Conservation (phyloP, 768 basidiomycete genomes). For the Tylopilus sp. region DNA sequence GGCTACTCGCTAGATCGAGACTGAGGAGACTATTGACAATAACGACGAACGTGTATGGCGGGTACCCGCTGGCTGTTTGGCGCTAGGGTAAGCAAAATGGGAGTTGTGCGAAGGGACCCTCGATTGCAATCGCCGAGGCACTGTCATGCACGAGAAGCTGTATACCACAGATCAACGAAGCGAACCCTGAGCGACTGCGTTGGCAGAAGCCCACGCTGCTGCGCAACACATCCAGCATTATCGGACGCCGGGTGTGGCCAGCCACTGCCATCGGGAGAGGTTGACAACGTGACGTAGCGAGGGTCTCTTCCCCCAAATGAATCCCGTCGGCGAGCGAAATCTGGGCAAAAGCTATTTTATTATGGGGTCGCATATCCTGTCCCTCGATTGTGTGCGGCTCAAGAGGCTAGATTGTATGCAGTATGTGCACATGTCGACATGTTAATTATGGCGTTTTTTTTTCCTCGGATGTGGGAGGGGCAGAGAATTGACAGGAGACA, state of each 20-base stretch:
- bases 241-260: slow-evolving; percentile 9
- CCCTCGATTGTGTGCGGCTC: slow-evolving; percentile 8
- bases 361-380: slow-evolving; percentile 2
- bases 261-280: slow-evolving; percentile 3
- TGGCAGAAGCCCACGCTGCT: slow-evolving; percentile 14
- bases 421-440: slow-evolving; percentile 7
- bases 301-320: slow-evolving; percentile 1
- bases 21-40: neutral
- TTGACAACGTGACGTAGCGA: slow-evolving; percentile 14
- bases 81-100: slow-evolving; percentile 14
- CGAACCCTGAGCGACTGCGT: slow-evolving; percentile 18
- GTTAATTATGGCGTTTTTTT: slow-evolving; percentile 8
- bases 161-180: slow-evolving; percentile 11
- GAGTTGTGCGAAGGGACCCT: slow-evolving; percentile 6
- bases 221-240: slow-evolving; percentile 12
- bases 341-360: neutral
- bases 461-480: slow-evolving; percentile 10
- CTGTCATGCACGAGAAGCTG: slow-evolving; percentile 1
- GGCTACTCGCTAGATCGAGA: neutral
- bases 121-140: slow-evolving; percentile 18
- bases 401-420: neutral
- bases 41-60: slow-evolving; percentile 5
- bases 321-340: neutral
- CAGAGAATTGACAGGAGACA: too few relatives aligned
- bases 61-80: slow-evolving; percentile 6